Evolutionary conservation across 768 basidiomycete genomes (phyloP), one percentile per base, ranked within the genome.

Genomic region (Gymnopilus dilepis): DNA sequence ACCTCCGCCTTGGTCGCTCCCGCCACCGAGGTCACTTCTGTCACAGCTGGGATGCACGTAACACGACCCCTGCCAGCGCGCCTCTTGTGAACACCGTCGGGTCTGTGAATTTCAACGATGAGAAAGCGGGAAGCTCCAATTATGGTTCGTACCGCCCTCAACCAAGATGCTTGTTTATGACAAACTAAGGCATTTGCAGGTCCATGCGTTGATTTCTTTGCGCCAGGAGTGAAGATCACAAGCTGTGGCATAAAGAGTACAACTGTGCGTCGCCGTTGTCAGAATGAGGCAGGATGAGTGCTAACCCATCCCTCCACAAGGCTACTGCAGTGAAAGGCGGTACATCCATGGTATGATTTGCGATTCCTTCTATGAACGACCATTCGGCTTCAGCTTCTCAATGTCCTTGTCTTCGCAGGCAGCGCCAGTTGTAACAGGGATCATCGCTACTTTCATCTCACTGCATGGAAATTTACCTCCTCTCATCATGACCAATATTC

Each of bases 161-260:
- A 47, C 9, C 12, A 43, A 6, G 21, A 19, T 40, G n/a, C 13
- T 7, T 31, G n/a, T 19, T 6, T 34, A 11, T 19, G 9, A 17
- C 5, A 40, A 21, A 21, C 55, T 56, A 7, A 8, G n/a, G 12
- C 9, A 56, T 24, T 13, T 30, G 6, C 4, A 56, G 55, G 55
- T 24, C 55, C 34, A 3, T 56, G 55, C 28, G 55, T 56, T 15
- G 55, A 56, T 26, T 56, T 56, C 26, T 56, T 41, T 26, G 55
- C 55, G 8, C 55, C 55, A 12, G 55, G 55, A 31, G 37, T 40
- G 6, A 28, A 42, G 4, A 56, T 56, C 41, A 41, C 55, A 30
- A 56, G 55, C 31, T 56, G 55, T 19, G 6, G 22, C 6, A 56
- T 56, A 41, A 28, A 7, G 9, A 30, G 34, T 37, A 19, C 22